These are phyloP conservation scores for Tuber aestivum DNA, from an alignment of 495 filamentous ascomycete species.

Conservation along the genomic window DNA sequence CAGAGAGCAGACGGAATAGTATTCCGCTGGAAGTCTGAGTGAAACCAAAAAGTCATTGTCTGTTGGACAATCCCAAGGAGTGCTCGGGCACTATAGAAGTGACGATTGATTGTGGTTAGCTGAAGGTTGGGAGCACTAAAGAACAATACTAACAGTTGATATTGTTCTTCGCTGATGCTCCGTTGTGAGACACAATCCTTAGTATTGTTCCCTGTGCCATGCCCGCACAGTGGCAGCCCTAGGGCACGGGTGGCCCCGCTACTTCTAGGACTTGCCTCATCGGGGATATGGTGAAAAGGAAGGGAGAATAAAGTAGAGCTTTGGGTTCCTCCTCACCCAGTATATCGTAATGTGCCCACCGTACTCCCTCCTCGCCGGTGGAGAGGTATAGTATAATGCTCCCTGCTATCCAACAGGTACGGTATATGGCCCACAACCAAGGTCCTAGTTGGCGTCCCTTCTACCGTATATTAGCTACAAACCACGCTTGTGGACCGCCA, in stretches of 20 bases:
- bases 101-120: neutral
- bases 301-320: neutral
- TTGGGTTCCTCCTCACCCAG: neutral
- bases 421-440: too few species aligned
- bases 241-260: neutral
- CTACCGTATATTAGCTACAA: too few species aligned
- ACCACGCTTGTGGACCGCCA: too few species aligned
- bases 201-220: neutral
- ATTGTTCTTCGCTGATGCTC: neutral
- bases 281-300: neutral
- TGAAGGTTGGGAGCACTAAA: neutral
- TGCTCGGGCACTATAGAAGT: neutral
- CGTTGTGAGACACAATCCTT: neutral
- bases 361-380: neutral
- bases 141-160: slow-evolving; percentile 6
- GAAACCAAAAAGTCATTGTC: slow-evolving; percentile 4
- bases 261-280: neutral
- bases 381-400: too few species aligned
- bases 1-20: neutral
- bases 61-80: neutral
- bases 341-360: neutral
- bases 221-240: neutral
- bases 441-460: too few species aligned
- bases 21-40: neutral
- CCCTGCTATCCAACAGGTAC: too few species aligned